These are phyloP conservation scores for Alternaria arbusti DNA, from an alignment of 2,329 filamentous ascomycete species.

Conservation along the genomic window DNA sequence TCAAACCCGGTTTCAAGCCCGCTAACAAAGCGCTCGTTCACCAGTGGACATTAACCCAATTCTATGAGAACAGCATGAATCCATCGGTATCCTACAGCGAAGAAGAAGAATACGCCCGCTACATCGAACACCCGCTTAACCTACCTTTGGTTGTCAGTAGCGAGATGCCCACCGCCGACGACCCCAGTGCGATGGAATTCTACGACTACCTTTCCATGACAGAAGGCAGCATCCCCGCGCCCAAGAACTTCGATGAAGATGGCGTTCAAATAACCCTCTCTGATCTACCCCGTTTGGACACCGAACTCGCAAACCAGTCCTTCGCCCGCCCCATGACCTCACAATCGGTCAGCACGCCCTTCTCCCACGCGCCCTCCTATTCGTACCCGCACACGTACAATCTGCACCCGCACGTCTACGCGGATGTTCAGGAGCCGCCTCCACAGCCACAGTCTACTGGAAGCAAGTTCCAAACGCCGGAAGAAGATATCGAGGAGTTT, in stretches of 20 bases:
- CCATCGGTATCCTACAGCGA: constrained; percentile 80
- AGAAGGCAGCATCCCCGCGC: constrained; percentile 25
- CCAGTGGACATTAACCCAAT: constrained; percentile 87
- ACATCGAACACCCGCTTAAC: constrained; percentile 85
- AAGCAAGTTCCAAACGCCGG: constrained; percentile 57
- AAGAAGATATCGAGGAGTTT: constrained; percentile 76
- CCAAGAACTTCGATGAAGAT: constrained; percentile 27
- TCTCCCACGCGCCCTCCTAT: constrained; percentile 41
- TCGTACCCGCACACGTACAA: constrained; percentile 26
- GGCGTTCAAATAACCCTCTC: constrained; percentile 19
- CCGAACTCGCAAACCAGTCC: constrained; percentile 33
- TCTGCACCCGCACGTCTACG: constrained; percentile 23
- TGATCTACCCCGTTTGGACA: constrained; percentile 27
- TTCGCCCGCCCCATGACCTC: constrained; percentile 37
- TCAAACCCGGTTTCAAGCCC: constrained; percentile 52
- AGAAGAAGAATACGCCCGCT: constrained; percentile 84
- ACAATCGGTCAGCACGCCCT: constrained; percentile 38
- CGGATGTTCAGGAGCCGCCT: constrained; percentile 6
- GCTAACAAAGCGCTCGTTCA: constrained; percentile 81
- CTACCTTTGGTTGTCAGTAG: constrained; percentile 81
- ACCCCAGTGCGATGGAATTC: constrained; percentile 68
- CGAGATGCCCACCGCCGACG: constrained; percentile 62
- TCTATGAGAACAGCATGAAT: constrained; percentile 84
- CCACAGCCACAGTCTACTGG: constrained; percentile 13
- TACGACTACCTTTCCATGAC: constrained; percentile 75